A percentile compares a stretch with the other conserved stretches of the same genome.
Evolutionary conservation across 2,329 filamentous ascomycete genomes (phyloP).

Genomic region (Paecilomyces niveus): DNA sequence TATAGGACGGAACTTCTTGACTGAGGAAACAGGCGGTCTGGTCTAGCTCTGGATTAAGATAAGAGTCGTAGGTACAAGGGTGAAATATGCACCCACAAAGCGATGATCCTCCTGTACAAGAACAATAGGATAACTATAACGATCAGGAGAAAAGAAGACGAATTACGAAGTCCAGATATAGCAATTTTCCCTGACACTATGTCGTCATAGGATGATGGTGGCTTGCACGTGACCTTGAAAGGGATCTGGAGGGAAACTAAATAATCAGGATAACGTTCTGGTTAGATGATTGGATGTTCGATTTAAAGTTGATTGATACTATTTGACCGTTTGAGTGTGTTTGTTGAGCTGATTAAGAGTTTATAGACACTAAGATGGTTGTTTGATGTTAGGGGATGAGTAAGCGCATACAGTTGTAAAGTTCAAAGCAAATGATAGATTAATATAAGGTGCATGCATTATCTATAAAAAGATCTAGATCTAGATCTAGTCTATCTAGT

Average conservation of each 20-base stretch:
- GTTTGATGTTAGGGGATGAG: no score
- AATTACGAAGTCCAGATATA: background rate
- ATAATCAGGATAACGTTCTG: no score
- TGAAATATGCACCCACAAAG: background rate
- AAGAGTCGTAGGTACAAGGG: background rate
- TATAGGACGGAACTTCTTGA: background rate
- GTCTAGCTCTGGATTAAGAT: background rate
- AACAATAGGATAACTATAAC: background rate
- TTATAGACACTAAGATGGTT: no score
- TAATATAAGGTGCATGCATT: background rate
- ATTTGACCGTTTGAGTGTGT: no score
- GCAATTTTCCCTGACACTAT: background rate
- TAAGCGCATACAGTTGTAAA: no score
- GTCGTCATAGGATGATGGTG: background rate
- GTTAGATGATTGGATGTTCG: no score
- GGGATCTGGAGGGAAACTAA: no score
- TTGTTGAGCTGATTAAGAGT: no score
- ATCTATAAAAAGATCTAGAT: background rate
- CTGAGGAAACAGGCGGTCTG: background rate
- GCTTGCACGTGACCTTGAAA: background rate
- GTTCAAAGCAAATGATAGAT: no score
- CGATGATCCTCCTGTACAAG: background rate
- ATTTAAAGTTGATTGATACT: no score
- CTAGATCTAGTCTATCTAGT: constrained; percentile 3
- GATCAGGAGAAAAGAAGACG: background rate